phyloP scores from a whole-genome alignment of 176 grass and related monocot genomes.

The Dactylis glomerata region DNA sequence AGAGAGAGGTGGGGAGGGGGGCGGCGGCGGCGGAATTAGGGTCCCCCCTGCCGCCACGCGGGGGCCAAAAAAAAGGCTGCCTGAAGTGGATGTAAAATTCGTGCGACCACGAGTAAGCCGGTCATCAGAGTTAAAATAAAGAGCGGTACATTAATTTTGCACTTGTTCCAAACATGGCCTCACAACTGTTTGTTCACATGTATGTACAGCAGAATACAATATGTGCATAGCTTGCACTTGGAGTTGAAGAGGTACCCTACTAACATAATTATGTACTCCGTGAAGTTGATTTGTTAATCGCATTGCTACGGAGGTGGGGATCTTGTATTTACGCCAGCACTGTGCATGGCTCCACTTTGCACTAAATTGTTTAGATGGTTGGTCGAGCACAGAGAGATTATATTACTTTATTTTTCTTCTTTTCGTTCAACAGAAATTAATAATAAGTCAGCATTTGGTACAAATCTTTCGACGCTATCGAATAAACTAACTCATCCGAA shows the following conservation, averaged over 20 bases:
- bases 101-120: too few species aligned
- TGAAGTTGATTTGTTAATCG: not conserved
- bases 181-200: too few species aligned
- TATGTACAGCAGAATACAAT: too few species aligned
- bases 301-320: not conserved
- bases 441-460: not conserved
- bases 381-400: not conserved
- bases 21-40: too few species aligned
- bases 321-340: not conserved
- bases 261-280: not conserved
- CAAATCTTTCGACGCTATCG: not conserved
- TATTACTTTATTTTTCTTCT: not conserved
- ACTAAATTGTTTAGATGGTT: not conserved
- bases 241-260: not conserved
- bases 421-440: not conserved
- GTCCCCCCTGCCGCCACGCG: too few species aligned
- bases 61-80: too few species aligned
- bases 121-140: too few species aligned
- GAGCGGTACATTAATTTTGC: too few species aligned
- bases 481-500: not conserved
- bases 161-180: too few species aligned
- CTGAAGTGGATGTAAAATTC: too few species aligned
- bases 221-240: too few species aligned
- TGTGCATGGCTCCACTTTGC: not conserved
- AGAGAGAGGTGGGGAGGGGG: too few species aligned